These are phyloP conservation scores for Fusarium citri DNA, from an alignment of 2,329 filamentous ascomycete species.

Conservation along the genomic window DNA sequence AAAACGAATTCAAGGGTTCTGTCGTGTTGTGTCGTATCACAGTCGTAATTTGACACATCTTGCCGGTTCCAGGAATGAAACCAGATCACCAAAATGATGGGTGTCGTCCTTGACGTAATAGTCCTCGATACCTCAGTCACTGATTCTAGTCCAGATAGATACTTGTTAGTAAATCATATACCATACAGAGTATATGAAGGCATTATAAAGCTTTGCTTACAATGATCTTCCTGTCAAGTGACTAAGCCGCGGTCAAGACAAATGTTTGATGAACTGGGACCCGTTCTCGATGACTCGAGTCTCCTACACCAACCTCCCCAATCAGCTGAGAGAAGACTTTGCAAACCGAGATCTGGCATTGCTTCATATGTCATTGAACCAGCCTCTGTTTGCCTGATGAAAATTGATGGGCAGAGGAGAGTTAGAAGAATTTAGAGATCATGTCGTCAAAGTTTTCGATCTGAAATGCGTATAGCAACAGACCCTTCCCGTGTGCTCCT, in stretches of 20 bases:
- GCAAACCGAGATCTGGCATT: not conserved
- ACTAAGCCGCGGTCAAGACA: not conserved
- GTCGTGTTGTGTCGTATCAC: not conserved
- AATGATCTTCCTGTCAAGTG: conserved; percentile 4
- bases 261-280: not conserved
- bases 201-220: not conserved
- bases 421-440: not conserved
- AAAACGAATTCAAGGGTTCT: conserved; percentile 6
- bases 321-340: not conserved
- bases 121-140: not conserved
- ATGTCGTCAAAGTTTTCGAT: not conserved
- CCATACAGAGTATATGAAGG: too few relatives aligned
- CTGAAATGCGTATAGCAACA: not conserved
- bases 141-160: not conserved
- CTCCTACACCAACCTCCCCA: conserved; percentile 16
- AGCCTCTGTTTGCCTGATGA: not conserved
- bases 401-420: not conserved
- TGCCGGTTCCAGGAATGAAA: not conserved
- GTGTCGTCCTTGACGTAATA: not conserved
- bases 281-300: not conserved
- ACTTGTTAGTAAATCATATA: not conserved
- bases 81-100: not conserved
- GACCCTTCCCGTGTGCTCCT: not conserved
- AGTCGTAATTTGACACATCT: not conserved
- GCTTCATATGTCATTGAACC: not conserved